Evolutionary conservation across 306 rosid genomes (phyloP), one percentile per base, ranked within the genome.

Genomic region (Quercus ilex): DNA sequence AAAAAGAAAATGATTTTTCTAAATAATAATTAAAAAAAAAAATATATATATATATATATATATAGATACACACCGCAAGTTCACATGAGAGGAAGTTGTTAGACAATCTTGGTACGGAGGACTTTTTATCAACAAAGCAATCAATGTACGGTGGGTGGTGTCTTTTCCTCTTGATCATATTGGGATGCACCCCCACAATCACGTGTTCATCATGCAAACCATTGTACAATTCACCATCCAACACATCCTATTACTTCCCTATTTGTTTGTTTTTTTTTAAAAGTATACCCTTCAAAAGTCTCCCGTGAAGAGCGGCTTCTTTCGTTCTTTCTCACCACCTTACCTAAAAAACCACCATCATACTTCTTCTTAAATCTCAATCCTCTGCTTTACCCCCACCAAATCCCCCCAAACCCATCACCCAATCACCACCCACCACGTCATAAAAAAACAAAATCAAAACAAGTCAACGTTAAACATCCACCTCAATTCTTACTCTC

Each of bases 261-360:
- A 60, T 59, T 59, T 46, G 0, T 46, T 46, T 46, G 3, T 10
- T 9, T 7, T 1, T 9, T 0, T 2, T 1, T 1, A 46, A 49
- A 13, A 49, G 53, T 49, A 49, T 10, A 12, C 53, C 0, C 3
- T 3, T 4, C 72, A 18, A 8, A 67, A 19, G 52, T 68, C 28
- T 18, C 72, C 72, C 72, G 72, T 68, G 72, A 68, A 68, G 51
- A 35, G 72, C 72, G 71, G 71, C 30, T 59, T 59, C 17, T 4
- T 23, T 59, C 3, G 4, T 59, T 1, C 3, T 23, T 59, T 1
- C 65, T 23, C 30, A 8, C 30, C 64, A 3, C 64, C 25, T 23
- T 28, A 23, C 30, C 33, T 5, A 60, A 5, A 60, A 5, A 58
- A 60, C 12, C 17, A 12, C 25, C 15, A 23, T 4, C 33, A 8